Conservation (phyloP, 139 green algal species). For the Closterium sp. region DNA sequence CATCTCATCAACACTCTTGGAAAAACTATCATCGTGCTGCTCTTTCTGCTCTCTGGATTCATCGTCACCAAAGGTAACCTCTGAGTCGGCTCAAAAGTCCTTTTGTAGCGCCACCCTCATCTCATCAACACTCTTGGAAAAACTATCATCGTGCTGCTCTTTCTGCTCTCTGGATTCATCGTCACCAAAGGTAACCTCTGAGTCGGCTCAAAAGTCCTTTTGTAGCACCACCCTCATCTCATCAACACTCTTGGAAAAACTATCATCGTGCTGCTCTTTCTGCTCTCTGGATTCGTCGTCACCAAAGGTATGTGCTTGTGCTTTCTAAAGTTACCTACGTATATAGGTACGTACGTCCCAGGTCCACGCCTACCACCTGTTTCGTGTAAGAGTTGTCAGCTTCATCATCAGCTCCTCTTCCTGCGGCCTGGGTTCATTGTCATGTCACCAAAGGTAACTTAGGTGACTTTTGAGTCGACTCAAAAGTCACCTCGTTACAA, state of each 20-base stretch:
- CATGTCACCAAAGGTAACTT: too few relatives aligned
- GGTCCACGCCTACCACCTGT: too few relatives aligned
- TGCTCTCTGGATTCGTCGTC: constrained; percentile 44
- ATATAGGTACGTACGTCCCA: too few relatives aligned
- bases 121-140: constrained; percentile 32
- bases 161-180: constrained; percentile 45
- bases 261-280: constrained; percentile 24
- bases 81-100: too few relatives aligned
- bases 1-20: constrained; percentile 34
- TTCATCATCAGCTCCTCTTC: too few relatives aligned
- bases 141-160: constrained; percentile 20
- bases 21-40: constrained; percentile 11
- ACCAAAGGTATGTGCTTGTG: constrained; percentile 21
- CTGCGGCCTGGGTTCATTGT: too few relatives aligned
- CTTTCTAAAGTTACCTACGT: too few relatives aligned
- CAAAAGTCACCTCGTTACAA: too few relatives aligned
- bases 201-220: too few relatives aligned
- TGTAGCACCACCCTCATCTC: constrained; percentile 22
- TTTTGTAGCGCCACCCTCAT: constrained; percentile 1
- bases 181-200: constrained; percentile 43
- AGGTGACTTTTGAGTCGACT: too few relatives aligned
- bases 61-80: constrained; percentile 46
- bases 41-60: constrained; percentile 44
- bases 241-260: constrained; percentile 28
- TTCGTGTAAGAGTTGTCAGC: too few relatives aligned